Evolutionary conservation across 306 rosid species (phyloP).

Genomic region (Rosa lucieae): DNA sequence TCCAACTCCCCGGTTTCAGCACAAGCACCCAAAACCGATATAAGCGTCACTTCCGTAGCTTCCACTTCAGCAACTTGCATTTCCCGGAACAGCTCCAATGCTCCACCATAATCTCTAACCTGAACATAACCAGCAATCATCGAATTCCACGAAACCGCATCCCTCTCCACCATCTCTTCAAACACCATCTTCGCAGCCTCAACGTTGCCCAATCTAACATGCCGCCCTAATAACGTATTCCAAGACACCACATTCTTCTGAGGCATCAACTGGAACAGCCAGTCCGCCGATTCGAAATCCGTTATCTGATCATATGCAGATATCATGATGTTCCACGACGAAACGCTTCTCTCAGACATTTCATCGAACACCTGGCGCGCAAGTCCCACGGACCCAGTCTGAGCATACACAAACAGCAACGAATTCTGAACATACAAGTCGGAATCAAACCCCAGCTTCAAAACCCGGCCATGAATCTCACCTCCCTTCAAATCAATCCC

Average conservation of each 20-base stretch:
- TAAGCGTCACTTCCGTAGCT: constrained; percentile 52
- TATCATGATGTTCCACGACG: constrained; percentile 73
- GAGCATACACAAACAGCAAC: constrained; percentile 50
- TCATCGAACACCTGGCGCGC: constrained; percentile 57
- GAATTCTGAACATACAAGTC: constrained; percentile 49
- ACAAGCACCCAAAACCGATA: constrained; percentile 57
- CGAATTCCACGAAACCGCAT: constrained; percentile 64
- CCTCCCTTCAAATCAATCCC: constrained; percentile 48
- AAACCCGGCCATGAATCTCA: constrained; percentile 54
- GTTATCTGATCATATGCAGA: constrained; percentile 45
- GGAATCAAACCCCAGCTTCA: constrained; percentile 47
- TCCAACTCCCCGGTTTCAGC: constrained; percentile 57
- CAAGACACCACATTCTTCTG: constrained; percentile 58
- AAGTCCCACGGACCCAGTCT: constrained; percentile 35
- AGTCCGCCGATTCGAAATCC: constrained; percentile 49
- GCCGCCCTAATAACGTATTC: constrained; percentile 55
- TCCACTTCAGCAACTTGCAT: constrained; percentile 45
- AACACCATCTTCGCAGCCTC: constrained; percentile 58
- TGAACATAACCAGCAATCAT: constrained; percentile 57
- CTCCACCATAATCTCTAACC: constrained; percentile 44
- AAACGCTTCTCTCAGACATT: constrained; percentile 45
- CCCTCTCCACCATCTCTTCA: constrained; percentile 50
- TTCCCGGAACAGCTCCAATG: constrained; percentile 46
- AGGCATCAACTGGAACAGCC: constrained; percentile 53
- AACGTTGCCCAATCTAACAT: constrained; percentile 34